Percentiles rank a stretch among this genome's conserved stretches.
phyloP scores from a whole-genome alignment of 495 filamentous ascomycete genomes.

The Oidiodendron maius region DNA sequence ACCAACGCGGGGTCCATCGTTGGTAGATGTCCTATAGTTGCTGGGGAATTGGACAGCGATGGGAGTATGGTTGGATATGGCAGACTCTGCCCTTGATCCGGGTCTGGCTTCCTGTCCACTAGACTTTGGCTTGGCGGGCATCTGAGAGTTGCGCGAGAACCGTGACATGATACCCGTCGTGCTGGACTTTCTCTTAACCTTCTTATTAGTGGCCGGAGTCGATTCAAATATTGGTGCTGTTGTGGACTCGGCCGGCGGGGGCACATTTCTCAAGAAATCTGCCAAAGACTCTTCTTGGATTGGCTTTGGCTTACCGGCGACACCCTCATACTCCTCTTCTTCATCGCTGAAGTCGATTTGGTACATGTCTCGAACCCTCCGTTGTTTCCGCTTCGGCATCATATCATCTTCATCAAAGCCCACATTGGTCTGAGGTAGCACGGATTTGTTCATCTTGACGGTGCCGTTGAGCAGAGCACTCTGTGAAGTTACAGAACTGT shows the following conservation, averaged over 20 bases:
- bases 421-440: slow-evolving; percentile 1
- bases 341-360: slow-evolving; percentile 84
- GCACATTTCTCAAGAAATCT: slow-evolving; percentile 82
- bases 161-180: slow-evolving; percentile 58
- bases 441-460: slow-evolving; percentile 5
- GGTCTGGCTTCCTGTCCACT: slow-evolving; percentile 1
- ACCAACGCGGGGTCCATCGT: slow-evolving; percentile 7
- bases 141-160: slow-evolving; percentile 35
- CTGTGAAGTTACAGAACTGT: slow-evolving; percentile 48
- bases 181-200: slow-evolving; percentile 55
- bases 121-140: slow-evolving; percentile 7
- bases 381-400: slow-evolving; percentile 61
- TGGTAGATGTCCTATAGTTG: slow-evolving; percentile 20
- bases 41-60: slow-evolving; percentile 17
- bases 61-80: slow-evolving; percentile 20
- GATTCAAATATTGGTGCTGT: slow-evolving; percentile 23
- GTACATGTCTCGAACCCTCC: slow-evolving; percentile 82
- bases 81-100: slow-evolving; percentile 1
- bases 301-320: slow-evolving; percentile 26
- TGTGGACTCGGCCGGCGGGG: slow-evolving; percentile 53
- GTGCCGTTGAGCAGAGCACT: slow-evolving; percentile 39
- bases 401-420: slow-evolving; percentile 37
- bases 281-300: slow-evolving; percentile 68
- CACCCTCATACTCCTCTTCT: slow-evolving; percentile 49
- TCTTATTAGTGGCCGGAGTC: slow-evolving; percentile 19